phyloP scores from a whole-genome alignment of 352 stramenopile species.

The Phytophthora aleatoria region DNA sequence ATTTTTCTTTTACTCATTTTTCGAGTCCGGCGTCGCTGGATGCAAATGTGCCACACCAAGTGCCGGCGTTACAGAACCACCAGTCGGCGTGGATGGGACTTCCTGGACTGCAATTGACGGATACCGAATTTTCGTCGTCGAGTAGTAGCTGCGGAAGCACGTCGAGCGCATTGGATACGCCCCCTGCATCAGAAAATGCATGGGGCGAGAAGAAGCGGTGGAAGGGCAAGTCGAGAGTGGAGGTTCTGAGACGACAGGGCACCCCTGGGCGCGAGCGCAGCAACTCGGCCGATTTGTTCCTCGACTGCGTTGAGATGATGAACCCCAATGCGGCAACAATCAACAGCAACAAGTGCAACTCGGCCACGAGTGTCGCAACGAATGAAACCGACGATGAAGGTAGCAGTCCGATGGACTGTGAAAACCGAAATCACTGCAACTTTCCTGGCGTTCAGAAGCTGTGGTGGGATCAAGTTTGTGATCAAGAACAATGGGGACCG shows the following conservation, averaged over 20 bases:
- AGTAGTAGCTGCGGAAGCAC: constrained; percentile 17
- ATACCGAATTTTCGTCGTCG: constrained; percentile 34
- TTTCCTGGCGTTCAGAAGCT: constrained; percentile 21
- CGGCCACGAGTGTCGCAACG: constrained; percentile 4
- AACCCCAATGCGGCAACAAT: constrained; percentile 41
- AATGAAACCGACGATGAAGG: constrained; percentile 39
- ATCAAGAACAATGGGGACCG: constrained; percentile 8
- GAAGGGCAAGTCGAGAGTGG: constrained; percentile 55
- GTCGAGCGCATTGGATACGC: constrained; percentile 8
- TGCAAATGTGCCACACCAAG: constrained; percentile 3
- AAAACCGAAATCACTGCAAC: constrained; percentile 28
- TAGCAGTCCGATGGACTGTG: constrained; percentile 26
- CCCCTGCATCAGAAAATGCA: neutral
- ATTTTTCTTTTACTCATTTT: neutral
- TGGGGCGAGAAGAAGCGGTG: constrained; percentile 19
- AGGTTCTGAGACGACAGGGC: constrained; percentile 39
- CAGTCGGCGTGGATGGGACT: constrained; percentile 60
- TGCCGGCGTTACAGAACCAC: constrained; percentile 57
- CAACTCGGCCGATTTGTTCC: constrained; percentile 82
- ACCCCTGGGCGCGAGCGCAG: constrained; percentile 53
- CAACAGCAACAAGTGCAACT: constrained; percentile 4
- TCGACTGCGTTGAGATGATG: constrained; percentile 78
- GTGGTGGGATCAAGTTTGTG: constrained; percentile 28
- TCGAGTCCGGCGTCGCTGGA: constrained; percentile 8
- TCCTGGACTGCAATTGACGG: constrained; percentile 36